phyloP scores from a whole-genome alignment of 2,329 filamentous ascomycete species.

The Lachnellula arida region DNA sequence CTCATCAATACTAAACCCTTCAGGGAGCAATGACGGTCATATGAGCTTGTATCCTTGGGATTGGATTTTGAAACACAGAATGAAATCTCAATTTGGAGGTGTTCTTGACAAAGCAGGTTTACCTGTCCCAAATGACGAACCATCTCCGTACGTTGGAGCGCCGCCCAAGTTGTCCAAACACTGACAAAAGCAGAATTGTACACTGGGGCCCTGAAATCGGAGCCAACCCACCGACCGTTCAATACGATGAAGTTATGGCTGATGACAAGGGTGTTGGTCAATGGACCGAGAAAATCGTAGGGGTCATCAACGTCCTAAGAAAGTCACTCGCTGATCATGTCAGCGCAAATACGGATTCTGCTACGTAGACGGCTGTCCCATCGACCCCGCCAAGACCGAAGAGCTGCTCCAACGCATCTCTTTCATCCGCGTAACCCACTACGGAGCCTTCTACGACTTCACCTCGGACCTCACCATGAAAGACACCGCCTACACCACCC shows the following conservation, averaged over 20 bases:
- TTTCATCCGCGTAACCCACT: slow-evolving; percentile 86
- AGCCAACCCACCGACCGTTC: slow-evolving; percentile 51
- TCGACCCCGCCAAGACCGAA: slow-evolving; percentile 66
- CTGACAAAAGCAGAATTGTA: slow-evolving; percentile 29
- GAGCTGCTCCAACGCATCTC: slow-evolving; percentile 74
- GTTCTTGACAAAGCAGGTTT: slow-evolving; percentile 27
- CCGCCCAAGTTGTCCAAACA: slow-evolving; percentile 12
- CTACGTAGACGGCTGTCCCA: slow-evolving; percentile 68
- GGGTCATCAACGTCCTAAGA: slow-evolving; percentile 12
- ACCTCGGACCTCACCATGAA: slow-evolving; percentile 81
- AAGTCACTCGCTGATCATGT: slow-evolving; percentile 13
- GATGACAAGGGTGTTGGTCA: slow-evolving; percentile 50
- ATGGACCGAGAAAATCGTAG: slow-evolving; percentile 62
- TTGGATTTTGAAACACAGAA: slow-evolving; percentile 50
- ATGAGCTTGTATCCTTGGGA: slow-evolving; percentile 60
- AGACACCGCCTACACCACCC: slow-evolving; percentile 86
- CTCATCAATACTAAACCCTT: slow-evolving; percentile 11
- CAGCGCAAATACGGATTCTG: slow-evolving; percentile 70
- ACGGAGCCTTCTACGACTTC: slow-evolving; percentile 85
- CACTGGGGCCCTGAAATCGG: slow-evolving; percentile 38
- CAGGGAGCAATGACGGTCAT: slow-evolving; percentile 66
- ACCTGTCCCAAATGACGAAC: slow-evolving; percentile 10
- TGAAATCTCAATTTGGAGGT: slow-evolving; percentile 29
- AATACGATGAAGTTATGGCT: slow-evolving; percentile 57
- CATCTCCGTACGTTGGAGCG: slow-evolving; percentile 25